These are phyloP conservation scores for Taphrina flavorubra DNA, from an alignment of 1,139 yeast genomes.

Conservation along the genomic window DNA sequence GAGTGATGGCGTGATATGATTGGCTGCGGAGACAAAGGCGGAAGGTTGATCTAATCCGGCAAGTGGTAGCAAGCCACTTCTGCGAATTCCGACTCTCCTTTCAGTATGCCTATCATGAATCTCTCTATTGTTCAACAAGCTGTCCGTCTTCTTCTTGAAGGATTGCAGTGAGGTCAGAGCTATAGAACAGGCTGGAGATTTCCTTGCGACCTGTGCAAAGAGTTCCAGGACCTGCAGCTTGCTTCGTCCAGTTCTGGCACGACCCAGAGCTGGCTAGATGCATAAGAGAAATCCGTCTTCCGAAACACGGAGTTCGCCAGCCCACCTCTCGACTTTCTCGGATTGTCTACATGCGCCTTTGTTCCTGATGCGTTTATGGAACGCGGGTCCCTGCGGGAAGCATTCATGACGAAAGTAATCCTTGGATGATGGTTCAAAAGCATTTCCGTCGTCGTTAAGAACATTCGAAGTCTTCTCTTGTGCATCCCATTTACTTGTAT, in stretches of 20 bases:
- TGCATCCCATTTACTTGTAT: neutral
- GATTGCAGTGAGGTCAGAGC: neutral
- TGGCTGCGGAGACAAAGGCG: slow-evolving; percentile 1
- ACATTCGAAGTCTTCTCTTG: neutral
- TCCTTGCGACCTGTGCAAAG: neutral
- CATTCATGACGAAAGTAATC: neutral
- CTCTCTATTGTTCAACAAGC: no score
- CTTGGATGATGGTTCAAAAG: neutral
- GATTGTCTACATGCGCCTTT: slow-evolving; percentile 13
- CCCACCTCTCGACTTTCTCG: slow-evolving; percentile 18
- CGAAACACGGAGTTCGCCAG: slow-evolving; percentile 18
- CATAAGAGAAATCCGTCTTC: neutral
- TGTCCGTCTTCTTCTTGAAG: no score
- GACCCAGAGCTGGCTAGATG: slow-evolving; percentile 5
- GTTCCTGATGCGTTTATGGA: slow-evolving; percentile 20
- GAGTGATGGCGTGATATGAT: neutral
- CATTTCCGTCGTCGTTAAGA: neutral
- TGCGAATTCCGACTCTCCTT: slow-evolving; percentile 2
- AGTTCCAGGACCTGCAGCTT: neutral
- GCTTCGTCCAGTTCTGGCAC: neutral
- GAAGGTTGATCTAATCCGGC: slow-evolving; percentile 13
- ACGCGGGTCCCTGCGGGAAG: slow-evolving; percentile 2
- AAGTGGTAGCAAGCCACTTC: slow-evolving; percentile 4
- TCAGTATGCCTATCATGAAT: no score
- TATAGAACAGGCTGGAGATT: neutral